Conservation (phyloP, 306 rosid genomes). For the Malus asiatica region DNA sequence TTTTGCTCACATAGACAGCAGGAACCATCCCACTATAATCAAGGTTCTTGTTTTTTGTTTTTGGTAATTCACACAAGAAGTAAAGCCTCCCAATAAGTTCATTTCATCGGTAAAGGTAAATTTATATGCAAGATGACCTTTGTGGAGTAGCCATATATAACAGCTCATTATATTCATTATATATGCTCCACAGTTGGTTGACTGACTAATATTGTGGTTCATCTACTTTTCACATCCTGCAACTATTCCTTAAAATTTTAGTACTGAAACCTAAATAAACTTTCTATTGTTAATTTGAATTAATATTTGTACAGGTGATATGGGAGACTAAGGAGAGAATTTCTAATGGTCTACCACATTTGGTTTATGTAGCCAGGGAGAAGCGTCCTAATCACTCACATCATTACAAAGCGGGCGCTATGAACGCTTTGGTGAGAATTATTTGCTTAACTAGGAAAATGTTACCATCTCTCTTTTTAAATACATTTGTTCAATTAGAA, state of each 20-base stretch:
- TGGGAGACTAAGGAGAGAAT: slow-evolving; percentile 44
- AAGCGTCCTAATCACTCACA: slow-evolving; percentile 47
- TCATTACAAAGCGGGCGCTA: slow-evolving; percentile 72
- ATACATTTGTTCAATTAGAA: background rate
- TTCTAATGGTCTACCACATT: slow-evolving; percentile 43
- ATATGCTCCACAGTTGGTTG: no score
- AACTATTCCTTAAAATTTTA: background rate
- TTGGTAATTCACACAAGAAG: no score
- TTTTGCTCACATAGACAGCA: slow-evolving; percentile 29
- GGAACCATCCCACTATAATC: slow-evolving; percentile 40
- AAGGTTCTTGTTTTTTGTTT: slow-evolving; percentile 24
- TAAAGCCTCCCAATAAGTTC: no score
- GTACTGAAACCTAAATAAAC: background rate
- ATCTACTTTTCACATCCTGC: no score
- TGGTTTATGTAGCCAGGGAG: slow-evolving; percentile 61
- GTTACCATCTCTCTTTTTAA: background rate
- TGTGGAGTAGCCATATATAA: no score
- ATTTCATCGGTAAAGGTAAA: no score
- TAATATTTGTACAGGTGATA: slow-evolving; percentile 25
- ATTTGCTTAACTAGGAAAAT: background rate
- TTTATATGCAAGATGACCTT: no score
- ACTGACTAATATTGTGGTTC: no score
- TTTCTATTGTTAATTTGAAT: background rate
- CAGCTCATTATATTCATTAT: no score
- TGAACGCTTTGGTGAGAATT: slow-evolving; percentile 50